A percentile compares a stretch with the other conserved stretches of the same genome.
These are phyloP conservation scores for Harringtonia aguacate DNA, from an alignment of 2,329 filamentous ascomycete species.

Conservation along the genomic window DNA sequence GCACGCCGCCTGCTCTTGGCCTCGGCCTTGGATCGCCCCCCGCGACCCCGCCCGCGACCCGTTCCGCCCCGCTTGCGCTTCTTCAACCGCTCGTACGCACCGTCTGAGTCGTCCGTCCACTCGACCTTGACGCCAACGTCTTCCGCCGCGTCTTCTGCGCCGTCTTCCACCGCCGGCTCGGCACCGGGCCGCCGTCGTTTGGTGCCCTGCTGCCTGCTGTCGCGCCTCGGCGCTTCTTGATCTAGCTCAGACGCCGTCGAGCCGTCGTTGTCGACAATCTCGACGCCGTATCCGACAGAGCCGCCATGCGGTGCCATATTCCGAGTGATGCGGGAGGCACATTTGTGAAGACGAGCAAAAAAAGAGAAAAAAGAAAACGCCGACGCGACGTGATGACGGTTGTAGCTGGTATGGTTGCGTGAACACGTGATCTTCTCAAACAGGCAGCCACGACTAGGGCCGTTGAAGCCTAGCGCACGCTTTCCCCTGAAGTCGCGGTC, in stretches of 20 bases:
- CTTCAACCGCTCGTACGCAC: constrained; percentile 54
- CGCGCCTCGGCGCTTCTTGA: too few species aligned
- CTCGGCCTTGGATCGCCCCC: constrained; percentile 22
- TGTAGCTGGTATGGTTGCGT: too few species aligned
- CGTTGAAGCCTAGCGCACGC: too few species aligned
- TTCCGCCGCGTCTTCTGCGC: constrained; percentile 19
- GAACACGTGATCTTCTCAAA: too few species aligned
- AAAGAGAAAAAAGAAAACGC: too few species aligned
- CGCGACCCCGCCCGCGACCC: background rate
- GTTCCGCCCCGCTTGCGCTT: constrained; percentile 43
- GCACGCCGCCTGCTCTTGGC: constrained; percentile 28
- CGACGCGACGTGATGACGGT: too few species aligned
- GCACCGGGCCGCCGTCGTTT: constrained; percentile 5
- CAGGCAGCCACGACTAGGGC: too few species aligned
- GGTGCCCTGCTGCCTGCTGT: too few species aligned
- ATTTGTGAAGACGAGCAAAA: too few species aligned
- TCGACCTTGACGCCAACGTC: constrained; percentile 29
- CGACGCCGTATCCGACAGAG: background rate
- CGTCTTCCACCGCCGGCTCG: too few species aligned
- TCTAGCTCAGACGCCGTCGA: constrained; percentile 4
- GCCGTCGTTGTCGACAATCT: constrained; percentile 6
- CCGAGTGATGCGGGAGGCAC: background rate
- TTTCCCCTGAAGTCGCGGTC: too few species aligned
- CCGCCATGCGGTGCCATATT: constrained; percentile 8
- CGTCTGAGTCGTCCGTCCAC: constrained; percentile 50